Evolutionary conservation across 225 moss, liverwort and hornwort species (phyloP).

Genomic region (Straminergon stramineum): DNA sequence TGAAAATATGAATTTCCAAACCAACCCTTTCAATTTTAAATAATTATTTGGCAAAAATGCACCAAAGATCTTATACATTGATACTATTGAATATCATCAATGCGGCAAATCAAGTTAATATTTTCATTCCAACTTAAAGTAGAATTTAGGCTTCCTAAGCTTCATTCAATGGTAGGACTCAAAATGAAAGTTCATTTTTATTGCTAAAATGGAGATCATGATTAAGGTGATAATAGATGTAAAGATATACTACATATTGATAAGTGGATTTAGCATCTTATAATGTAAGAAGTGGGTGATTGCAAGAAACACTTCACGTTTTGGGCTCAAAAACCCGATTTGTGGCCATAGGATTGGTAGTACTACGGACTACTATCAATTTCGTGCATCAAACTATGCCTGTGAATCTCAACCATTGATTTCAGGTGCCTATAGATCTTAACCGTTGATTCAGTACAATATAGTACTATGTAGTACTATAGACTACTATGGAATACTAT

Average conservation of each 20-base stretch:
- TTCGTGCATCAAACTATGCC: too few species aligned
- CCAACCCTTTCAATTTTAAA: background rate
- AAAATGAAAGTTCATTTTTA: background rate
- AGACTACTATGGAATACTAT: too few species aligned
- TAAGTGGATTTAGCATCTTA: background rate
- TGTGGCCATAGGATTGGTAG: too few species aligned
- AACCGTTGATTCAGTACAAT: too few species aligned
- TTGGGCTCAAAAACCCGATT: too few species aligned
- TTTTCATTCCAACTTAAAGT: background rate
- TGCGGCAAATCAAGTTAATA: background rate
- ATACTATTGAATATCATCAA: background rate
- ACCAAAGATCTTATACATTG: fast-evolving
- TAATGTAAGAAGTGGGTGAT: background rate
- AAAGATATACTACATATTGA: background rate
- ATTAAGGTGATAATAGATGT: background rate
- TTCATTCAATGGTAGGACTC: background rate
- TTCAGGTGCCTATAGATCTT: too few species aligned
- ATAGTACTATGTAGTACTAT: too few species aligned
- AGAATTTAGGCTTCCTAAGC: background rate
- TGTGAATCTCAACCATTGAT: too few species aligned
- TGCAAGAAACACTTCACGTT: too few species aligned
- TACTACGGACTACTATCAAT: too few species aligned
- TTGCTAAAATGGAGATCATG: background rate
- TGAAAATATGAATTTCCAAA: background rate
- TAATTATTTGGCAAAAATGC: background rate